Evolutionary conservation across 2,329 filamentous ascomycete genomes (phyloP).

Genomic region (Huntiella abstrusa): DNA sequence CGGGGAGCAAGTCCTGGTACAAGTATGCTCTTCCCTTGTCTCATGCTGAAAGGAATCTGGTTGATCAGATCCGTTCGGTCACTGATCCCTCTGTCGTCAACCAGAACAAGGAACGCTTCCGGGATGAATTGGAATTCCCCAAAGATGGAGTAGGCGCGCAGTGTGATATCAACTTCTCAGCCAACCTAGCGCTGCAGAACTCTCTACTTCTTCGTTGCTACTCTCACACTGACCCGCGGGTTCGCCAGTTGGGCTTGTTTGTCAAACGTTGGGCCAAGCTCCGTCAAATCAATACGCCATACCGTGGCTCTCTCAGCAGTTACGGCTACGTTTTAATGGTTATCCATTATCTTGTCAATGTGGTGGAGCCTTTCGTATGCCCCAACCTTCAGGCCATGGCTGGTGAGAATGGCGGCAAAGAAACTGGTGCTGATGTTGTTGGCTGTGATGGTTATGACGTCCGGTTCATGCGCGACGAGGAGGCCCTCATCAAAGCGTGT

Average conservation of each 20-base stretch:
- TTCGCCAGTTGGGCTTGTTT: conserved; percentile 63
- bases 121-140: conserved; percentile 54
- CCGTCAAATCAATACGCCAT: conserved; percentile 70
- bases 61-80: conserved; percentile 27
- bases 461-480: conserved; percentile 60
- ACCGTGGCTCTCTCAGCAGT: conserved; percentile 68
- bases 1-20: conserved; percentile 9
- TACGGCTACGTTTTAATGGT: conserved; percentile 91
- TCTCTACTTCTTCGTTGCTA: conserved; percentile 71
- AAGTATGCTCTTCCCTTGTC: conserved; percentile 21
- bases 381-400: conserved; percentile 57
- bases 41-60: conserved; percentile 17
- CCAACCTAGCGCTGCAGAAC: conserved; percentile 67
- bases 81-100: conserved; percentile 30
- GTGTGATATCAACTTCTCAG: conserved; percentile 84
- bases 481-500: conserved; percentile 45
- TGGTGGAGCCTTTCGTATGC: conserved; percentile 62
- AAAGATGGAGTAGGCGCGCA: conserved; percentile 62
- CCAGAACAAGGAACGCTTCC: conserved; percentile 28
- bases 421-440: conserved; percentile 21
- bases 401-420: conserved; percentile 21
- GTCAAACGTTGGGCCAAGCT: conserved; percentile 81
- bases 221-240: conserved; percentile 56
- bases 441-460: conserved; percentile 48
- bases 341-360: conserved; percentile 72